Percentiles rank a stretch among this genome's conserved stretches.
phyloP scores from a whole-genome alignment of 1,284 basidiomycete species.

The Sporisorium graminicola region DNA sequence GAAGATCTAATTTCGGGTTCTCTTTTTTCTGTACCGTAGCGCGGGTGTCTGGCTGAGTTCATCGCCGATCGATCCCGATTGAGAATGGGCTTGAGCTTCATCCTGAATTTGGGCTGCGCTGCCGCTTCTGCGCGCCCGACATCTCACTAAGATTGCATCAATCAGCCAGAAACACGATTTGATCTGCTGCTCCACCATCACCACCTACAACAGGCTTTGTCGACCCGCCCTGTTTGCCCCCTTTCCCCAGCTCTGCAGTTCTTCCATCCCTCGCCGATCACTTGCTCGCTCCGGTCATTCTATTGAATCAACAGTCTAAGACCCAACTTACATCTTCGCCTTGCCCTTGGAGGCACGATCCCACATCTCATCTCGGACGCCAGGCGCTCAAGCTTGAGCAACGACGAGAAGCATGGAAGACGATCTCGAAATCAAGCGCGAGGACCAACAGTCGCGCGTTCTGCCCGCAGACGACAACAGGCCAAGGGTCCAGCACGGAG shows the following conservation, averaged over 20 bases:
- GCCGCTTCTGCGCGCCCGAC: slow-evolving; percentile 11
- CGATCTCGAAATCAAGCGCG: slow-evolving; percentile 42
- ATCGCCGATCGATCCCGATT: slow-evolving; percentile 13
- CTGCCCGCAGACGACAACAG: slow-evolving; percentile 4
- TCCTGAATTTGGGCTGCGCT: slow-evolving; percentile 7
- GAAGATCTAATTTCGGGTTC: background rate
- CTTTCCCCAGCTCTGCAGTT: background rate
- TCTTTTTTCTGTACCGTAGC: too few species aligned
- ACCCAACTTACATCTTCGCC: background rate
- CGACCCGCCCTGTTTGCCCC: background rate
- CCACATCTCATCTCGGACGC: background rate
- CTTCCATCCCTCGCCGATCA: background rate
- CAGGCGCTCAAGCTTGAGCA: slow-evolving; percentile 15
- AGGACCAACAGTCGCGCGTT: slow-evolving; percentile 10
- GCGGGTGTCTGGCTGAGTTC: background rate
- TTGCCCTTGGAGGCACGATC: background rate
- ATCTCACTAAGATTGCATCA: too few species aligned
- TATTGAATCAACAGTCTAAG: background rate
- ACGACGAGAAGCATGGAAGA: slow-evolving; percentile 20
- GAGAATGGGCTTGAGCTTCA: slow-evolving; percentile 5
- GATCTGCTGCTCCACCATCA: slow-evolving; percentile 3
- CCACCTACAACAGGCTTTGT: slow-evolving; percentile 2
- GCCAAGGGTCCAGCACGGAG: slow-evolving; percentile 28
- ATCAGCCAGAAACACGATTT: background rate
- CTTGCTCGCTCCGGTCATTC: background rate